Conservation (phyloP, 495 filamentous ascomycete species). For the Penicillium mononematosum region DNA sequence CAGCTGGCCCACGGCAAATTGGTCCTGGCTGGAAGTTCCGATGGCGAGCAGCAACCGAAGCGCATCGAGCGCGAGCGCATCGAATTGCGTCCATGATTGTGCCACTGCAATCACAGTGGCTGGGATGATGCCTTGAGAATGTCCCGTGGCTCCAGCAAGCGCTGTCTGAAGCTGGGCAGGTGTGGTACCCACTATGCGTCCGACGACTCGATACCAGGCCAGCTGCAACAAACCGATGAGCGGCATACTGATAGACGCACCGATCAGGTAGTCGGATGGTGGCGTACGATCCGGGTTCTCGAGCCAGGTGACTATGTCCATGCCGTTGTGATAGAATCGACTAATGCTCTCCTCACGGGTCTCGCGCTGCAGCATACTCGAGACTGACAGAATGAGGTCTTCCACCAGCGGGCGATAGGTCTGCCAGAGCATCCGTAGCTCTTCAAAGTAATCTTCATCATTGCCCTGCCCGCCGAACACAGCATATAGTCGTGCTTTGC, state of each 20-base stretch:
- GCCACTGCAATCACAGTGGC: slow-evolving; percentile 23
- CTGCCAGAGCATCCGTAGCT: background rate
- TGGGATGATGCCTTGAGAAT: slow-evolving; percentile 34
- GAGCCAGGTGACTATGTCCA: slow-evolving; percentile 23
- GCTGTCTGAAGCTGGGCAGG: slow-evolving; percentile 28
- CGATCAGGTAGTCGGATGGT: slow-evolving; percentile 19
- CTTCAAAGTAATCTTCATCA: slow-evolving; percentile 1
- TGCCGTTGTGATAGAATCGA: background rate
- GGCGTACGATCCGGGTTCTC: slow-evolving; percentile 15
- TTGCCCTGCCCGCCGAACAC: slow-evolving; percentile 9
- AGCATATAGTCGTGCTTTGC: background rate
- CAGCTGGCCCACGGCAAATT: background rate
- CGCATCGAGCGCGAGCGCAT: slow-evolving; percentile 11
- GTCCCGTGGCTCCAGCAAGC: slow-evolving; percentile 30
- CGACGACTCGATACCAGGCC: slow-evolving; percentile 28
- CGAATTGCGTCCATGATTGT: slow-evolving; percentile 22
- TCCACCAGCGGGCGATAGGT: slow-evolving; percentile 1
- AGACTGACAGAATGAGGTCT: slow-evolving; percentile 1
- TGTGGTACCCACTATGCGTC: slow-evolving; percentile 23
- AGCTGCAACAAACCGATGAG: slow-evolving; percentile 31
- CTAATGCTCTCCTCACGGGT: background rate
- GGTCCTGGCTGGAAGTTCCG: slow-evolving; percentile 12
- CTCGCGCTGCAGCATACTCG: background rate
- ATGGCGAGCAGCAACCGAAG: slow-evolving; percentile 22
- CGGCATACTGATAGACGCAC: slow-evolving; percentile 35